phyloP scores from a whole-genome alignment of 1,284 basidiomycete genomes.

The Coniferiporia sulphurascens region DNA sequence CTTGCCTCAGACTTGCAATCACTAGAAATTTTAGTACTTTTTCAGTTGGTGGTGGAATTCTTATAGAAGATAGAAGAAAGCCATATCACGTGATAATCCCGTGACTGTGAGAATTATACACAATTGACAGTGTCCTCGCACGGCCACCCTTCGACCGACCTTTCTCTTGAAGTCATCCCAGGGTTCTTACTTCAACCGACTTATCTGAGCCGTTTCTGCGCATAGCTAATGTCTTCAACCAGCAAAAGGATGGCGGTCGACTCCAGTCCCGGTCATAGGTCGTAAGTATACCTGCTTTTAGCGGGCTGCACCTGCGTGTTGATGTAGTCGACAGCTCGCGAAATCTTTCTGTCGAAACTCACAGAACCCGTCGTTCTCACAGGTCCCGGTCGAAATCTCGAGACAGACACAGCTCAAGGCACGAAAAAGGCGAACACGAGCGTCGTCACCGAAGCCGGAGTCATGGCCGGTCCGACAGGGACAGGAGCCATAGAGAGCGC shows the following conservation, averaged over 20 bases:
- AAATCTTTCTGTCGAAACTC: conserved; percentile 68
- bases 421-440: conserved; percentile 39
- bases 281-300: conserved; percentile 40
- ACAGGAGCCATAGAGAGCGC: conserved; percentile 37
- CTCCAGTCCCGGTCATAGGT: conserved; percentile 57
- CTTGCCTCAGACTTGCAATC: too few species aligned
- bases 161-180: background rate
- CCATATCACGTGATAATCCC: too few species aligned
- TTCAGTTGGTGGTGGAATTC: too few species aligned
- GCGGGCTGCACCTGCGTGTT: background rate
- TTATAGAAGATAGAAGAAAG: too few species aligned
- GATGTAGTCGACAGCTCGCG: conserved; percentile 43
- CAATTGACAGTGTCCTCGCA: too few species aligned
- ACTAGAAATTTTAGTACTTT: too few species aligned
- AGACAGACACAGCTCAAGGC: conserved; percentile 35
- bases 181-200: background rate
- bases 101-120: too few species aligned
- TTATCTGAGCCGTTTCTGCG: too few species aligned
- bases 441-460: conserved; percentile 28
- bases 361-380: conserved; percentile 64
- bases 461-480: conserved; percentile 29
- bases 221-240: conserved; percentile 21
- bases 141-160: too few species aligned
- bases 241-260: conserved; percentile 60
- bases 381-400: conserved; percentile 58